phyloP scores from a whole-genome alignment of 306 rosid genomes.

The Canavalia ensiformis region DNA sequence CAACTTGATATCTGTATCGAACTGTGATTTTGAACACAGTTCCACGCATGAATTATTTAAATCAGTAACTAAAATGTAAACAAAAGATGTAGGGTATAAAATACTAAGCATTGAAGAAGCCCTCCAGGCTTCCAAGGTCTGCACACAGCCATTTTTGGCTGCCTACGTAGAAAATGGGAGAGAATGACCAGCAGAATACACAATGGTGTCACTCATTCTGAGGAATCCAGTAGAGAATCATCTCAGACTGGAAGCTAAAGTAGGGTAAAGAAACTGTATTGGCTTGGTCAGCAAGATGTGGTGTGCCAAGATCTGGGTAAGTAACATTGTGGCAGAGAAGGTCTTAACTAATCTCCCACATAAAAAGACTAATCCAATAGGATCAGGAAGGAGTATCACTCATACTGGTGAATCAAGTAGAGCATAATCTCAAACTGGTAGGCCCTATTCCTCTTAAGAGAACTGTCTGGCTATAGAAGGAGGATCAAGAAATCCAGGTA shows the following conservation, averaged over 20 bases:
- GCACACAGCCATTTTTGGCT: conserved; percentile 41
- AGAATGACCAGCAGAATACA: conserved; percentile 44
- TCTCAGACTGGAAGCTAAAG: conserved; percentile 37
- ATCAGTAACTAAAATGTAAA: conserved; percentile 77
- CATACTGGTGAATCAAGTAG: conserved; percentile 49
- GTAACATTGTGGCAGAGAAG: conserved; percentile 35
- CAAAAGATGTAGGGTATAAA: conserved; percentile 58
- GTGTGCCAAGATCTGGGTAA: conserved; percentile 33
- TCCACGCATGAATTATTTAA: conserved; percentile 82
- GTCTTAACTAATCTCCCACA: conserved; percentile 14
- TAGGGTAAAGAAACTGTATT: conserved; percentile 35
- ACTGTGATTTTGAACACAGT: conserved; percentile 83
- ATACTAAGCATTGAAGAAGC: conserved; percentile 65
- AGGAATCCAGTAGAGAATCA: conserved; percentile 44
- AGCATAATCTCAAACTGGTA: conserved; percentile 38
- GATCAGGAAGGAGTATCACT: conserved; percentile 31
- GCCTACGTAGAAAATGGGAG: conserved; percentile 45
- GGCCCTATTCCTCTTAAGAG: conserved; percentile 37
- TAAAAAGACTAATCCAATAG: conserved; percentile 28
- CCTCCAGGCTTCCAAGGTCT: conserved; percentile 56
- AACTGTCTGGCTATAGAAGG: conserved; percentile 33
- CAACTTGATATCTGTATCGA: conserved; percentile 82
- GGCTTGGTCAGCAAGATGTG: conserved; percentile 34
- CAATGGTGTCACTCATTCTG: conserved; percentile 21
- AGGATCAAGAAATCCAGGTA: conserved; percentile 38